phyloP scores from a whole-genome alignment of 2,329 filamentous ascomycete species.

The Colletotrichum sp. region DNA sequence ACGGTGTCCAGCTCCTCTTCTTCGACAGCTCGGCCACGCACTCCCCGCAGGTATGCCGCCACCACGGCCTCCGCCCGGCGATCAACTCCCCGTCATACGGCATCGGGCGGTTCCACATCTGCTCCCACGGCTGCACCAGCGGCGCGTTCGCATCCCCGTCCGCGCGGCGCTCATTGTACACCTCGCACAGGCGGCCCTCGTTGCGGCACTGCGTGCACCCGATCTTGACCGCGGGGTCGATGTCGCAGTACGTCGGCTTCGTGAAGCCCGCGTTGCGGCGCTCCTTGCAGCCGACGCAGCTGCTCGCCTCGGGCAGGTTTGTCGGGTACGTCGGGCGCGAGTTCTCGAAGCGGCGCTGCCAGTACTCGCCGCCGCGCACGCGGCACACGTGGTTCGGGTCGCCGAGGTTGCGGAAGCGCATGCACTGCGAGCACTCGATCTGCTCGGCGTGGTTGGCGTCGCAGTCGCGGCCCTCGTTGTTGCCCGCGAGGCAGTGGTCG shows the following conservation, averaged over 20 bases:
- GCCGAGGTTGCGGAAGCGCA: constrained; percentile 1
- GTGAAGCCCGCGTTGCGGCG: neutral
- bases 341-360: constrained; percentile 11
- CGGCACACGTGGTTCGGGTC: constrained; percentile 11
- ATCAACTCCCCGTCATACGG: neutral
- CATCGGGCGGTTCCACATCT: constrained; percentile 10
- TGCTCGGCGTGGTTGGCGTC: constrained; percentile 8
- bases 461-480: neutral
- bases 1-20: neutral
- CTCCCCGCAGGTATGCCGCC: constrained; percentile 19
- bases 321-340: constrained; percentile 7
- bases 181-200: neutral
- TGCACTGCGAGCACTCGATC: constrained; percentile 20
- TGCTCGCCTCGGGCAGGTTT: neutral
- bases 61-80: constrained; percentile 22
- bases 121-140: neutral
- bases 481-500: constrained; percentile 6
- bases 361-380: constrained; percentile 5
- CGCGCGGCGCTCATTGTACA: neutral
- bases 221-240: constrained; percentile 12
- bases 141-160: neutral
- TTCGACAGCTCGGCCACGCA: neutral
- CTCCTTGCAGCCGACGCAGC: constrained; percentile 2
- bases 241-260: neutral
- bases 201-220: constrained; percentile 10